These are phyloP conservation scores for Podaxis sp. DNA, from an alignment of 768 basidiomycete species.

Conservation along the genomic window DNA sequence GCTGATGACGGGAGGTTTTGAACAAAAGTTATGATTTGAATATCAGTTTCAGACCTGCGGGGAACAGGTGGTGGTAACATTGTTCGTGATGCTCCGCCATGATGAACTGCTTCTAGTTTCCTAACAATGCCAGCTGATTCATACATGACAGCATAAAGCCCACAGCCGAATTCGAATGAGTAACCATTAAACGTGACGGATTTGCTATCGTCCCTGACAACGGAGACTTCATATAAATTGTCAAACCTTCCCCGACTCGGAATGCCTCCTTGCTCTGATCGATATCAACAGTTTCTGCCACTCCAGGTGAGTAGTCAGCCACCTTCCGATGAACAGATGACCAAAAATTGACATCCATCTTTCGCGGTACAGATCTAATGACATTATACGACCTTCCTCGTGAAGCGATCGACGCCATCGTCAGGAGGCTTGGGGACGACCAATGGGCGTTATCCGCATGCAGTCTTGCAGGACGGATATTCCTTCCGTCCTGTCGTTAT, in stretches of 20 bases:
- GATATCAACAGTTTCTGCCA: not conserved
- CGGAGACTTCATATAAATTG: not conserved
- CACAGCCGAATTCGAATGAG: not conserved
- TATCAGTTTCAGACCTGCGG: too few relatives aligned
- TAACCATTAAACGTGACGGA: too few relatives aligned
- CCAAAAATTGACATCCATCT: not conserved
- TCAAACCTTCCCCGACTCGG: not conserved
- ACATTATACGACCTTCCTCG: conserved; percentile 1
- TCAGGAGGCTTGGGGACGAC: not conserved
- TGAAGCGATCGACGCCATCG: not conserved
- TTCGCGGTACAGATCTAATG: not conserved
- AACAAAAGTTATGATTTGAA: too few relatives aligned
- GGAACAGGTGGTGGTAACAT: not conserved
- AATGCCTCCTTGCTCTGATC: not conserved
- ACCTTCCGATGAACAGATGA: not conserved
- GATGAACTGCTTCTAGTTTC: not conserved
- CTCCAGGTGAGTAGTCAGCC: not conserved
- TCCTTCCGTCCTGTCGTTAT: conserved; percentile 6
- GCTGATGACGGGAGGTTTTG: too few relatives aligned
- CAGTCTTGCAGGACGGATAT: not conserved
- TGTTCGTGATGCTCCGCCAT: not conserved
- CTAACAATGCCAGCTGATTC: not conserved
- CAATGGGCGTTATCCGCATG: not conserved
- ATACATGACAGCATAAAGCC: not conserved
- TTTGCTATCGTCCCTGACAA: too few relatives aligned